phyloP scores from a whole-genome alignment of 2,329 filamentous ascomycete species.

The Amesomyces nigricolor region DNA sequence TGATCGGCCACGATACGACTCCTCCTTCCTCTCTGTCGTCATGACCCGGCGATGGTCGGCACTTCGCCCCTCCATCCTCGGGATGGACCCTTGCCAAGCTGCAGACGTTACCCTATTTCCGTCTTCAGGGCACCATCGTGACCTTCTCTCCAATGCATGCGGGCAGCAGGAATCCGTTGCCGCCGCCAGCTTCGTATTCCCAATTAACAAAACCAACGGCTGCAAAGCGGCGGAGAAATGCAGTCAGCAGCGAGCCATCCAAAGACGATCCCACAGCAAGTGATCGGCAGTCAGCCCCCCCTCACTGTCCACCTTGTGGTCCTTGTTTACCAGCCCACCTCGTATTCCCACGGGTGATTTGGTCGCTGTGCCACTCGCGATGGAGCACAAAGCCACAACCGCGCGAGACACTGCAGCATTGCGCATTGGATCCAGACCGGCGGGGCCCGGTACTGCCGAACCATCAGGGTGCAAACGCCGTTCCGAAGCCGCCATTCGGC shows the following conservation, averaged over 20 bases:
- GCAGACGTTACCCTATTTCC: background rate
- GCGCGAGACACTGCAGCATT: background rate
- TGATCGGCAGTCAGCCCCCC: conserved; percentile 3
- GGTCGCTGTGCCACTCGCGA: background rate
- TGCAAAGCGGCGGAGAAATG: background rate
- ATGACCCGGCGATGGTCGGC: background rate
- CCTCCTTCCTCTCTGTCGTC: conserved; percentile 8
- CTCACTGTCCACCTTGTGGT: no score
- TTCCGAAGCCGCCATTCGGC: background rate
- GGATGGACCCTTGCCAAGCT: background rate
- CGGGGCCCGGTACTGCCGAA: background rate
- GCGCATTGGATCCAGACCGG: background rate
- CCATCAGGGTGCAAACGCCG: no score
- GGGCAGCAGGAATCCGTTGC: background rate
- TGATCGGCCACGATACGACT: conserved; percentile 2
- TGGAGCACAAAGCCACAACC: conserved; percentile 2
- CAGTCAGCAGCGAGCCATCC: background rate
- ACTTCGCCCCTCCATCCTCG: background rate
- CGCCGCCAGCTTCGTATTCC: conserved; percentile 9
- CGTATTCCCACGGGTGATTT: conserved; percentile 11
- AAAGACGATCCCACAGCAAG: background rate
- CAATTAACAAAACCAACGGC: background rate
- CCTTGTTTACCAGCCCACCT: background rate
- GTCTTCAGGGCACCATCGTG: background rate
- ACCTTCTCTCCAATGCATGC: conserved; percentile 1